Conservation (phyloP, 768 basidiomycete genomes). For the Collybiopsis luxurians region DNA sequence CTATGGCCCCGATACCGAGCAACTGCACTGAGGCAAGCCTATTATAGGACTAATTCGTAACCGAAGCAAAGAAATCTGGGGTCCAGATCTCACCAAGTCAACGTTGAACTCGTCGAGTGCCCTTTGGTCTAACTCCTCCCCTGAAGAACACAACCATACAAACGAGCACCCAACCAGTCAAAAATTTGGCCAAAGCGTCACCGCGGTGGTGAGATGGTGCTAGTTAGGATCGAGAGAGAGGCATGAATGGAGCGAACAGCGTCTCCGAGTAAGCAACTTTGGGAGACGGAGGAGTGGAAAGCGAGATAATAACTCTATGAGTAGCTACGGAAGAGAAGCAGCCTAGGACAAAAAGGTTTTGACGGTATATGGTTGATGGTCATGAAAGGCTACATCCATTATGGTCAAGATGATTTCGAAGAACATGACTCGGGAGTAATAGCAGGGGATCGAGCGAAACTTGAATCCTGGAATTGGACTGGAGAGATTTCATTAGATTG, state of each 20-base stretch:
- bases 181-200: conserved; percentile 61
- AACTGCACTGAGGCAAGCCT: conserved; percentile 54
- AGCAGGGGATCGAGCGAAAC: neutral
- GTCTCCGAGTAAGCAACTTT: conserved; percentile 49
- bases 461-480: neutral
- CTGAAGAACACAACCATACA: conserved; percentile 57
- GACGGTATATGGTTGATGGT: neutral
- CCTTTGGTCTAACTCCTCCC: no score
- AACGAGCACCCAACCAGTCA: conserved; percentile 49
- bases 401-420: conserved; percentile 1
- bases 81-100: conserved; percentile 50
- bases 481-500: neutral
- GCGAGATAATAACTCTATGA: conserved; percentile 51
- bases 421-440: neutral
- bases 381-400: conserved; percentile 1
- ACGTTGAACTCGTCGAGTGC: conserved; percentile 54
- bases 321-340: conserved; percentile 56
- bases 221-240: conserved; percentile 68
- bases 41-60: conserved; percentile 72
- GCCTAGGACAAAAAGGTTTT: conserved; percentile 44
- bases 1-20: conserved; percentile 58
- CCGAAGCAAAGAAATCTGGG: conserved; percentile 48
- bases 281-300: conserved; percentile 53
- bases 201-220: conserved; percentile 54
- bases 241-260: conserved; percentile 53